phyloP scores from a whole-genome alignment of 306 rosid genomes.

The Cyamopsis tetragonoloba region DNA sequence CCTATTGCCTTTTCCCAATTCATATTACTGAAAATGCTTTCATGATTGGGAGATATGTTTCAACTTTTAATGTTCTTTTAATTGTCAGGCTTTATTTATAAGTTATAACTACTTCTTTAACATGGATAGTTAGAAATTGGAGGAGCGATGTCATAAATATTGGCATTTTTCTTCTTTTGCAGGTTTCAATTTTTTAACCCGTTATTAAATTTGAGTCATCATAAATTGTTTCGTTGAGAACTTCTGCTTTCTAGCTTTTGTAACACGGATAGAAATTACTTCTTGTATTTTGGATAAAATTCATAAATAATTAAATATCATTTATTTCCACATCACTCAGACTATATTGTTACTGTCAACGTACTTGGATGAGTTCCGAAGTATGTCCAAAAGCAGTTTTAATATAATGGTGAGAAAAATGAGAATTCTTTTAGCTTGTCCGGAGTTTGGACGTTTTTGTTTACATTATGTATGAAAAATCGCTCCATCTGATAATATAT shows the following conservation, averaged over 20 bases:
- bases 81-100: background rate
- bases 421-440: background rate
- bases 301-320: background rate
- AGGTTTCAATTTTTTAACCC: background rate
- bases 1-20: constrained; percentile 17
- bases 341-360: background rate
- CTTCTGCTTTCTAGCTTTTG: background rate
- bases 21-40: background rate
- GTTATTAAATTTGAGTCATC: background rate
- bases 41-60: background rate
- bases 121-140: constrained; percentile 5
- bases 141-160: background rate
- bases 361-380: background rate
- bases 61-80: background rate
- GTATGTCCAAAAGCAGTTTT: background rate
- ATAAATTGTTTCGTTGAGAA: background rate
- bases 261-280: background rate
- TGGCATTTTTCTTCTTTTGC: background rate
- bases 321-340: background rate
- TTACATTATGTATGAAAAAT: background rate
- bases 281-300: background rate
- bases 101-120: background rate
- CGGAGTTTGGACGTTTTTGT: no score
- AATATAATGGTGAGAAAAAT: background rate
- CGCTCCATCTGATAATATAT: background rate